Conservation (phyloP, 2,329 filamentous ascomycete genomes). For the Claviceps sp. region DNA sequence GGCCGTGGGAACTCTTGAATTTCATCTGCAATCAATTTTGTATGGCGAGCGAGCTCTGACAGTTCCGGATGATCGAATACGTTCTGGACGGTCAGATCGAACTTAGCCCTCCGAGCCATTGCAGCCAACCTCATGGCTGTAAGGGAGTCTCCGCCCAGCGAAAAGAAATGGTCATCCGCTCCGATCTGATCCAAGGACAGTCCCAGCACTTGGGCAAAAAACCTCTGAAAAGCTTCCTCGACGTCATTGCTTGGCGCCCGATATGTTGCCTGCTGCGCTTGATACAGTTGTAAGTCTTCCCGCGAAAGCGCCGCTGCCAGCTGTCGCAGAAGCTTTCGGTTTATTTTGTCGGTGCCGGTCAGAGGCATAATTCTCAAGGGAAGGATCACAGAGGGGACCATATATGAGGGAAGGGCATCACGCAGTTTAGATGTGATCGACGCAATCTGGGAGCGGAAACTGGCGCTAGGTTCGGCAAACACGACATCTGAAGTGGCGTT, state of each 20-base stretch:
- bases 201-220: not conserved
- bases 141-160: slow-evolving; percentile 2
- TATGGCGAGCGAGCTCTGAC: not conserved
- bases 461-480: not conserved
- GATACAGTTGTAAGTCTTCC: not conserved
- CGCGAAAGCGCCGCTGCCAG: not conserved
- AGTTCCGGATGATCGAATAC: not conserved
- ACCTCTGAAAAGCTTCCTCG: not conserved
- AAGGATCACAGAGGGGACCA: not conserved
- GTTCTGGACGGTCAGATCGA: not conserved
- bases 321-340: not conserved
- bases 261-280: not conserved
- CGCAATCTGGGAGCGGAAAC: not conserved
- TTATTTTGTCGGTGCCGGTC: not conserved
- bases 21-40: not conserved
- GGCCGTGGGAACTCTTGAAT: not conserved
- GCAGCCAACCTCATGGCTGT: not conserved
- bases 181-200: not conserved
- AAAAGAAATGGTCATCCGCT: not conserved
- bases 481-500: not conserved
- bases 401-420: slow-evolving; percentile 1
- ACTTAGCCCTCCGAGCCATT: not conserved
- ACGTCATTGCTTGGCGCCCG: not conserved
- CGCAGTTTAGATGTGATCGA: not conserved
- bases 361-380: not conserved